phyloP scores from a whole-genome alignment of 2,329 filamentous ascomycete genomes.

The Dactylellina cionopaga region DNA sequence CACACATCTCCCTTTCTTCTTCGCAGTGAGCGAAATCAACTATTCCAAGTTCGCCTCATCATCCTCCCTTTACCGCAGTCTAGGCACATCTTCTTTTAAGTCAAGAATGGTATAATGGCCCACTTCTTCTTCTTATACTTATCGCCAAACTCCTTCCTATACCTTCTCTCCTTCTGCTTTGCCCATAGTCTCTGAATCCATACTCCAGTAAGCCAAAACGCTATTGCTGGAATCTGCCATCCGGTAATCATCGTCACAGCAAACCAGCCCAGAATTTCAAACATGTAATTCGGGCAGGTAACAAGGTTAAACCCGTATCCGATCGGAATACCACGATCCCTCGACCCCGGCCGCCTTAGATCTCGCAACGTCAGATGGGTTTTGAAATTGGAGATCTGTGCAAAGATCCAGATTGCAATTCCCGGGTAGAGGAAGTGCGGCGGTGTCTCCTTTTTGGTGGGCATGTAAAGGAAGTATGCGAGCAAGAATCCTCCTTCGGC shows the following conservation, averaged over 20 bases:
- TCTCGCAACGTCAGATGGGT: constrained; percentile 81
- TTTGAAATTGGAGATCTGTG: constrained; percentile 81
- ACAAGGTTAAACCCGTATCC: constrained; percentile 87
- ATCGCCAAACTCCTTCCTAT: constrained; percentile 89
- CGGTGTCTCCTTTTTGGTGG: constrained; percentile 65
- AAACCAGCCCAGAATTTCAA: constrained; percentile 86
- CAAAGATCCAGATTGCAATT: constrained; percentile 76
- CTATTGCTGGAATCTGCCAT: constrained; percentile 77
- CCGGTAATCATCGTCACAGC: constrained; percentile 79
- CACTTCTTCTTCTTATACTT: constrained; percentile 95
- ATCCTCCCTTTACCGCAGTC: not conserved
- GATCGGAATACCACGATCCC: constrained; percentile 84
- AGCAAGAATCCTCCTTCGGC: constrained; percentile 79
- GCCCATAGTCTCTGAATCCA: constrained; percentile 89
- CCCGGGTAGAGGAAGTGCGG: constrained; percentile 71
- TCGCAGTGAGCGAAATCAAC: too few relatives aligned
- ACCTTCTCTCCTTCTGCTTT: constrained; percentile 87
- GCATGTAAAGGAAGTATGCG: constrained; percentile 85
- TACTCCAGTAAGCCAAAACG: constrained; percentile 79
- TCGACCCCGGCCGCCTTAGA: constrained; percentile 80
- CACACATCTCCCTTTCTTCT: too few relatives aligned
- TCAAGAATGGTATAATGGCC: constrained; percentile 81
- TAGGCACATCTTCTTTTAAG: constrained; percentile 49
- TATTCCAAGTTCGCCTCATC: not conserved
- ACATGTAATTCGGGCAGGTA: constrained; percentile 97